phyloP scores from a whole-genome alignment of 257 asterid genomes.

The Przewalskia tangutica region DNA sequence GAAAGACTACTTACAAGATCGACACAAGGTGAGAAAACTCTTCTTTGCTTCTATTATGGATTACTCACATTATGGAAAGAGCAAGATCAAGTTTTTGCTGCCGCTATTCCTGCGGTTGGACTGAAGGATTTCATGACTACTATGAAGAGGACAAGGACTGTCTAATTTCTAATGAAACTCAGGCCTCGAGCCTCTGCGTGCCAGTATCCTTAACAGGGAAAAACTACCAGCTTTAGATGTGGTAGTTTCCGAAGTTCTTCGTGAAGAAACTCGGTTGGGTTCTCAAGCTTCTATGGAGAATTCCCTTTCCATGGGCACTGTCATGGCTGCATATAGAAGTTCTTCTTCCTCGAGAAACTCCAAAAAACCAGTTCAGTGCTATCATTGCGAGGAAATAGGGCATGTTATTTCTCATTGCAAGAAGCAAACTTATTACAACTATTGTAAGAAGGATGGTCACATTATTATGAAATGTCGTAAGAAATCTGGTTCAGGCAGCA shows the following conservation, averaged over 20 bases:
- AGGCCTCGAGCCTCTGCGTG: background rate
- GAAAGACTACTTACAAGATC: background rate
- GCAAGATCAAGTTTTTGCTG: background rate
- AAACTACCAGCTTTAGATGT: background rate
- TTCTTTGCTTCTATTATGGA: background rate
- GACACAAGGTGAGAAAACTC: background rate
- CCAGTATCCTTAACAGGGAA: background rate
- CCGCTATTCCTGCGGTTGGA: too few species aligned
- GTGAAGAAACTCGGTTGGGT: background rate
- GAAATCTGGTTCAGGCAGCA: background rate
- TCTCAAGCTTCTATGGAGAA: background rate
- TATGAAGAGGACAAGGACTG: background rate
- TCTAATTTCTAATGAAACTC: background rate
- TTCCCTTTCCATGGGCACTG: background rate
- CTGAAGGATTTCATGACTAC: too few species aligned
- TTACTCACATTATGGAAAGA: background rate
- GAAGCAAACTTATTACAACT: background rate
- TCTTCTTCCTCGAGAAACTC: background rate
- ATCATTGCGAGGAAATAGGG: background rate
- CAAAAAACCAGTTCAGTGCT: background rate
- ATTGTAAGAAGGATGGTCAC: background rate
- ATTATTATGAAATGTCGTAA: too few species aligned
- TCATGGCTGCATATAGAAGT: background rate
- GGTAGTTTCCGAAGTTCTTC: background rate
- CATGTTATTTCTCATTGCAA: background rate